A percentile compares a stretch with the other conserved stretches of the same genome.
Conservation (phyloP, 2,329 filamentous ascomycete species). For the Ceratocystis papillata region DNA sequence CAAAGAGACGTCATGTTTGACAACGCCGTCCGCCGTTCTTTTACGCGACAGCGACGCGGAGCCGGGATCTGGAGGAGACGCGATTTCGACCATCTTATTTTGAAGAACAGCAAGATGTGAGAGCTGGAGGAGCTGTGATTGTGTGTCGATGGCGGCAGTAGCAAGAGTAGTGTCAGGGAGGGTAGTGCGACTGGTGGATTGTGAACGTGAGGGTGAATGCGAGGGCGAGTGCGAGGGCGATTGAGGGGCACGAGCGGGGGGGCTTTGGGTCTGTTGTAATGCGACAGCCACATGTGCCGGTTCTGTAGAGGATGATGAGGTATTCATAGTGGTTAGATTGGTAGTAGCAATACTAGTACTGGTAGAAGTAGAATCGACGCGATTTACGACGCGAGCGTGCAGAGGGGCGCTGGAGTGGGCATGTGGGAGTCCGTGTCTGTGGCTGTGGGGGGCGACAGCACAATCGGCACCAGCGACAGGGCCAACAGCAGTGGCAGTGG, state of each 20-base stretch:
- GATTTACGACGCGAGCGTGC: constrained; percentile 6
- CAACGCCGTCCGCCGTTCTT: constrained; percentile 57
- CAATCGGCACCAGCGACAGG: neutral
- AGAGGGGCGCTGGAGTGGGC: neutral
- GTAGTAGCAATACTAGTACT: too few relatives aligned
- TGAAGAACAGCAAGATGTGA: constrained; percentile 42
- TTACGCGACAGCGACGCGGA: constrained; percentile 38
- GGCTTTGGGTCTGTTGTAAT: neutral
- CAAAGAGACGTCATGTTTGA: constrained; percentile 38
- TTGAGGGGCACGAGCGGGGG: constrained; percentile 16
- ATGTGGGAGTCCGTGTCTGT: neutral
- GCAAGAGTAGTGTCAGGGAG: constrained; percentile 25
- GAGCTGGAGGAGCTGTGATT: constrained; percentile 40
- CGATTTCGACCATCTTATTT: constrained; percentile 35
- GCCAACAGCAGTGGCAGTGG: too few relatives aligned
- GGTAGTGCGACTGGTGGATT: constrained; percentile 24
- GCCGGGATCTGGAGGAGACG: constrained; percentile 30
- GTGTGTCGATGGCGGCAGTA: constrained; percentile 30
- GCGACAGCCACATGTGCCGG: constrained; percentile 13
- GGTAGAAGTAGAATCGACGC: constrained; percentile 14
- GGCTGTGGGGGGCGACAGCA: neutral
- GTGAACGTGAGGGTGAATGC: neutral
- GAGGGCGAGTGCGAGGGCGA: constrained; percentile 4
- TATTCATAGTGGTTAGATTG: neutral
- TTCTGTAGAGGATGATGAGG: neutral